Conservation (phyloP, 345 rosid genomes). For the Boechera divaricarpa region DNA sequence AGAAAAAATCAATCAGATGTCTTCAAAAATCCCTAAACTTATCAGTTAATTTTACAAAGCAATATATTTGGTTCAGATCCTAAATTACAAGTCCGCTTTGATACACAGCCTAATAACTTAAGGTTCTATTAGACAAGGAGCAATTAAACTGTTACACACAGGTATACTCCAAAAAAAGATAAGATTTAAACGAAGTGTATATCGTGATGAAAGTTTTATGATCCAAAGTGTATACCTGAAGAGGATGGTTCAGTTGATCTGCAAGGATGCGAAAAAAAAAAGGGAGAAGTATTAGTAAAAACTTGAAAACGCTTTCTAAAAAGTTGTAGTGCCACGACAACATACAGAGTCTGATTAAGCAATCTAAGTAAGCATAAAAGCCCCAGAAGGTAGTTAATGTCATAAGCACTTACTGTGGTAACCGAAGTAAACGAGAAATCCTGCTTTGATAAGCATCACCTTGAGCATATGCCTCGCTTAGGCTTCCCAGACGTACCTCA, state of each 20-base stretch:
- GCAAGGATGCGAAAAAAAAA: constrained; percentile 47
- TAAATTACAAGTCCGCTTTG: no score
- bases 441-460: constrained; percentile 88
- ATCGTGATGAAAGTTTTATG: constrained; percentile 5
- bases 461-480: constrained; percentile 83
- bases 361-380: not conserved
- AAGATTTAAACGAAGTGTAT: not conserved
- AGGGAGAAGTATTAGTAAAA: constrained; percentile 37
- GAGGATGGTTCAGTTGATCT: constrained; percentile 81
- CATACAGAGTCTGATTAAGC: constrained; percentile 3
- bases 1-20: constrained; percentile 6
- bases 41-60: not conserved
- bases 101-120: not conserved
- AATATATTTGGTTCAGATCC: not conserved
- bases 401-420: constrained; percentile 81
- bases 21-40: not conserved
- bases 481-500: constrained; percentile 94
- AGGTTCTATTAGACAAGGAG: not conserved
- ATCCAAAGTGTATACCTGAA: constrained; percentile 60
- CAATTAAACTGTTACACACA: not conserved
- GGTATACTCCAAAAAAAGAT: not conserved
- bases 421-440: constrained; percentile 82
- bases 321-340: constrained; percentile 1
- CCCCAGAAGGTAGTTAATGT: not conserved
- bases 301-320: not conserved